Conservation (phyloP, 768 basidiomycete species). For the Trichaptum fuscoviolaceum region DNA sequence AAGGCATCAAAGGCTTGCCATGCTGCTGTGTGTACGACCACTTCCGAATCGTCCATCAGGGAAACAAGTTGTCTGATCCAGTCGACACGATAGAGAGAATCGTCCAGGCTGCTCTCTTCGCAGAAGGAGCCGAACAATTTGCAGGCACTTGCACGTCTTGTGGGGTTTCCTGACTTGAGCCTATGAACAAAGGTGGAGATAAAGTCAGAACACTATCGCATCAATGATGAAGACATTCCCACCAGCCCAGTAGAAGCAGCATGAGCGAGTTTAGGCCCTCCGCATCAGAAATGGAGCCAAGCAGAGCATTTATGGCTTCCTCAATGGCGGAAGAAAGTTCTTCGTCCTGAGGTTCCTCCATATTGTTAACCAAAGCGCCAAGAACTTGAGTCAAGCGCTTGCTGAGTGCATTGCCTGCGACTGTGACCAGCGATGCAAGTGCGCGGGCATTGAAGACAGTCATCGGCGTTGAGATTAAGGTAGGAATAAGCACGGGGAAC, state of each 20-base stretch:
- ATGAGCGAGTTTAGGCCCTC: slow-evolving; percentile 90
- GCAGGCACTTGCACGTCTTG: slow-evolving; percentile 74
- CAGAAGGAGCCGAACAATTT: slow-evolving; percentile 79
- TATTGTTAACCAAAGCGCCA: slow-evolving; percentile 69
- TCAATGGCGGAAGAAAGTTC: slow-evolving; percentile 67
- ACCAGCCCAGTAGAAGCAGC: slow-evolving; percentile 88
- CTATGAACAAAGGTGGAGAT: slow-evolving; percentile 32
- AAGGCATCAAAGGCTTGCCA: slow-evolving; percentile 81
- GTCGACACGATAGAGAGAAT: slow-evolving; percentile 82
- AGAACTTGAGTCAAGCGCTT: slow-evolving; percentile 76
- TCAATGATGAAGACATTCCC: slow-evolving; percentile 20
- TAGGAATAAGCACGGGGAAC: slow-evolving; percentile 96
- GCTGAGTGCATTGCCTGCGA: slow-evolving; percentile 88
- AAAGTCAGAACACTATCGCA: background rate
- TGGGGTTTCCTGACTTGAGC: slow-evolving; percentile 71
- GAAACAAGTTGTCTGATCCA: slow-evolving; percentile 91
- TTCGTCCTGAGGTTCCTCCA: slow-evolving; percentile 60
- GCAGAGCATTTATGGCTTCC: slow-evolving; percentile 68
- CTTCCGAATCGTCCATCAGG: slow-evolving; percentile 71
- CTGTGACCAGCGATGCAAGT: slow-evolving; percentile 83
- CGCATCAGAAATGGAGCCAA: slow-evolving; percentile 73
- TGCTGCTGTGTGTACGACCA: slow-evolving; percentile 75
- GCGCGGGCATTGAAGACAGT: slow-evolving; percentile 93
- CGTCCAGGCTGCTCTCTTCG: slow-evolving; percentile 75
- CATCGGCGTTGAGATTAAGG: slow-evolving; percentile 85